phyloP scores from a whole-genome alignment of 208 protist species.

The Acanthamoeba castellanii region DNA sequence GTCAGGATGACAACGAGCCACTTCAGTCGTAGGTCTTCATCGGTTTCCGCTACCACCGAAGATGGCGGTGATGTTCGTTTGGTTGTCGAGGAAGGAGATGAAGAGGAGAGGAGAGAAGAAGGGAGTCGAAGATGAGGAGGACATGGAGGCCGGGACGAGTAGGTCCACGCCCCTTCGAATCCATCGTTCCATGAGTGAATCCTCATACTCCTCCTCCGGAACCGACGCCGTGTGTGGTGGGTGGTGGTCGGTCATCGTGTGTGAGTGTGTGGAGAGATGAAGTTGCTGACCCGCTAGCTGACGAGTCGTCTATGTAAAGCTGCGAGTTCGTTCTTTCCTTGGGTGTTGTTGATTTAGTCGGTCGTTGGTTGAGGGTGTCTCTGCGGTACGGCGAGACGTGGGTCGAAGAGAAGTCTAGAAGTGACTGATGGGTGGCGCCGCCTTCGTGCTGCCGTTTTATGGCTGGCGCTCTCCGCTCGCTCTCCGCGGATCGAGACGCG shows the following conservation, averaged over 20 bases:
- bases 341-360: background rate
- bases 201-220: background rate
- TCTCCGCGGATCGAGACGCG: background rate
- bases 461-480: background rate
- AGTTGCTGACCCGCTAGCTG: no score
- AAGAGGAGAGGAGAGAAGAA: background rate
- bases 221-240: background rate
- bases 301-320: no score
- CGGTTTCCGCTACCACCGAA: background rate
- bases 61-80: background rate
- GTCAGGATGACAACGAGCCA: background rate
- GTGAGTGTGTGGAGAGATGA: background rate
- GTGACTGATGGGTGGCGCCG: no score
- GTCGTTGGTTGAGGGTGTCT: background rate
- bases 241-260: background rate
- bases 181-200: conserved; percentile 3
- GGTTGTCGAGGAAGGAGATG: no score
- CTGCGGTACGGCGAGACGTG: background rate
- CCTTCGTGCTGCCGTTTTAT: background rate
- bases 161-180: background rate
- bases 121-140: background rate
- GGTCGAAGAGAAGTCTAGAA: background rate
- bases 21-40: background rate
- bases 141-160: background rate
- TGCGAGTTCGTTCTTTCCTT: background rate